Base-by-base conservation (phyloP, 2,329 filamentous ascomycete genomes). In the Stachybotrys chlorohalonatus region DNA sequence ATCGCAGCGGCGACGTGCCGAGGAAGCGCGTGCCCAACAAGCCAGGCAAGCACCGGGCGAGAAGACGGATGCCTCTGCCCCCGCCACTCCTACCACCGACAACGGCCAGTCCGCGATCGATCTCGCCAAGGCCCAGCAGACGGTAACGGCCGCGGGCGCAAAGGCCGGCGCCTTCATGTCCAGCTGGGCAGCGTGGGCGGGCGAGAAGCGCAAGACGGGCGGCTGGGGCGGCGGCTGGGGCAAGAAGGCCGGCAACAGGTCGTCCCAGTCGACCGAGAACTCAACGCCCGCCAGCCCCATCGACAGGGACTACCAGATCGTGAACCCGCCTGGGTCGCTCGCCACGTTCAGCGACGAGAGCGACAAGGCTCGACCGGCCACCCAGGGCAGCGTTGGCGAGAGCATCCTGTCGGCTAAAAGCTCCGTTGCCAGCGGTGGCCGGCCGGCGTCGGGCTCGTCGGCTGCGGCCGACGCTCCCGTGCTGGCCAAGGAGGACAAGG, bases 131-230 rank as follows among this genome's bases (percentile, higher is more conserved):
- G 64, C 76, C 1, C 75, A 76, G 56, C 72, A 76, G 52, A 70
- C 75, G 1, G 71, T 70, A 36, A 74, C 75, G 62, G 72, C 77
- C 0, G 77, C 82, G 9, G 75, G 81, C 13, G 71, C 73, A 53
- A 81, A 79, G 62, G 84, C 84, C 2, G 78, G 82, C 47, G 77
- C 83, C 5, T 87, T 86, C 66, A 79, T 87, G 61, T 84, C 82
- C 46, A 86, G 83, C 61, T 88, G 85, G 85, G 82, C 84, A 1
- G 71, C 76, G 0, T 88, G 85, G 85, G 84, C 85, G 1, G 85
- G 85, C 52, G 88, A 94, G 73, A 93, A 92, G 73, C 78, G 86
- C 58, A 88, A 86, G 64, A 66, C 66, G 4, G 73, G 69, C n/a
- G 77, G 70, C 50, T 73, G 76, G 64, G 77, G 68, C 30, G 68